phyloP scores from a whole-genome alignment of 2,329 filamentous ascomycete genomes.

The Fusarium sp. region DNA sequence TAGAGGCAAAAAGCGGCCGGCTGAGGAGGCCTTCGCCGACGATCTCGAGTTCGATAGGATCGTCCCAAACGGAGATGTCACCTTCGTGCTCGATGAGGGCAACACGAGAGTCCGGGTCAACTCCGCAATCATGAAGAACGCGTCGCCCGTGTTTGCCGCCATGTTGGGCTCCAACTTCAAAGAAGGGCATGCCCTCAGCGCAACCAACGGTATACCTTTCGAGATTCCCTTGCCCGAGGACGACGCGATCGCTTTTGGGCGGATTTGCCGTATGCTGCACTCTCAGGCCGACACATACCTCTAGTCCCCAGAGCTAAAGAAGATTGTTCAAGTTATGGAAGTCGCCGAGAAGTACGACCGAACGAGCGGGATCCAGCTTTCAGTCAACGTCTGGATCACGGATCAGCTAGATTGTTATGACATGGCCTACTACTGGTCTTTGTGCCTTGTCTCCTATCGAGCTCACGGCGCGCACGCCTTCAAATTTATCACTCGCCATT shows the following conservation, averaged over 20 bases:
- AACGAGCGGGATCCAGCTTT: slow-evolving; percentile 4
- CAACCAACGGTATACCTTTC: background rate
- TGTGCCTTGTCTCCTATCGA: too few relatives aligned
- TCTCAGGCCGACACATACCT: background rate
- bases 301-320: background rate
- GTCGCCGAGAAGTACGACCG: slow-evolving; percentile 17
- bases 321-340: background rate
- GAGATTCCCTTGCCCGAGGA: background rate
- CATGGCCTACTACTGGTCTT: too few relatives aligned
- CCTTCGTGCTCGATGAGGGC: background rate
- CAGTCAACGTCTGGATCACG: background rate
- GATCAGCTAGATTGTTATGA: too few relatives aligned
- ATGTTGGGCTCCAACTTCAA: background rate
- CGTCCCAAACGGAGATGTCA: background rate
- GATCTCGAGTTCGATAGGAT: background rate
- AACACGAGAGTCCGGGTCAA: background rate
- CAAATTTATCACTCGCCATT: too few relatives aligned
- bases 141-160: background rate
- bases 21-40: background rate
- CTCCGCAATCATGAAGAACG: background rate
- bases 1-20: background rate
- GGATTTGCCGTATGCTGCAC: slow-evolving; percentile 8
- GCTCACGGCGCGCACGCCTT: too few relatives aligned
- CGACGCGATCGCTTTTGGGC: background rate
- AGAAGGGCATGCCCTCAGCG: background rate